phyloP scores from a whole-genome alignment of 768 basidiomycete species.

The Mycena venus region DNA sequence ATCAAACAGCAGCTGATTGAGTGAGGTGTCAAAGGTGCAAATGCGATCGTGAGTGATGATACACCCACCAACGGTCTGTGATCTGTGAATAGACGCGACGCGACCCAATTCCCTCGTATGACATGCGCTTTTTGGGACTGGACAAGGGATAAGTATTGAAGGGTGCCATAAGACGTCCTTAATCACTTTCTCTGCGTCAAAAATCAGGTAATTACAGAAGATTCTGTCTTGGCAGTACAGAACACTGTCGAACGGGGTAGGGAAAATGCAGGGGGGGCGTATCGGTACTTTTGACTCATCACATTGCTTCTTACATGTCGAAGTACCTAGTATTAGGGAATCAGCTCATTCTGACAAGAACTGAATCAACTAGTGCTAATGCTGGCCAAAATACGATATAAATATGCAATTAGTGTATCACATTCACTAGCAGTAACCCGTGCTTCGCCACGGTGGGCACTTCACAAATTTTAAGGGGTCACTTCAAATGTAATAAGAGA shows the following conservation, averaged over 20 bases:
- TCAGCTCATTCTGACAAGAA: neutral
- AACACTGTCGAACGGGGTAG: neutral
- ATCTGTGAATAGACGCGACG: neutral
- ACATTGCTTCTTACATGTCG: neutral
- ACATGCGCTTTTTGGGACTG: neutral
- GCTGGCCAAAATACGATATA: neutral
- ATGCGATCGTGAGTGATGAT: too few species aligned
- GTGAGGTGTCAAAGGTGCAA: too few species aligned
- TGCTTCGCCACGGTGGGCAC: too few species aligned
- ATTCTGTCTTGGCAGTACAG: neutral
- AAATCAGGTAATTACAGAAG: neutral
- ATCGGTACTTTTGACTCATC: neutral
- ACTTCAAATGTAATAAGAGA: too few species aligned
- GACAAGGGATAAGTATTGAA: neutral
- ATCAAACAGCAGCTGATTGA: too few species aligned
- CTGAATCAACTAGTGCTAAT: constrained; percentile 6
- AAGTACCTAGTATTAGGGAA: neutral
- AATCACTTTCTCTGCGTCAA: neutral
- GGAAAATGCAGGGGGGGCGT: neutral
- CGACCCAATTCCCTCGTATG: neutral
- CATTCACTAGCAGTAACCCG: too few species aligned
- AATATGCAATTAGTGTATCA: too few species aligned
- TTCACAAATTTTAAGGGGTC: too few species aligned
- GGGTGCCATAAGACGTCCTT: neutral
- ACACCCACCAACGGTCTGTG: too few species aligned